These are phyloP conservation scores for Haplosporangium sp. DNA, from an alignment of 371 early-diverging fungal genomes.

Conservation along the genomic window DNA sequence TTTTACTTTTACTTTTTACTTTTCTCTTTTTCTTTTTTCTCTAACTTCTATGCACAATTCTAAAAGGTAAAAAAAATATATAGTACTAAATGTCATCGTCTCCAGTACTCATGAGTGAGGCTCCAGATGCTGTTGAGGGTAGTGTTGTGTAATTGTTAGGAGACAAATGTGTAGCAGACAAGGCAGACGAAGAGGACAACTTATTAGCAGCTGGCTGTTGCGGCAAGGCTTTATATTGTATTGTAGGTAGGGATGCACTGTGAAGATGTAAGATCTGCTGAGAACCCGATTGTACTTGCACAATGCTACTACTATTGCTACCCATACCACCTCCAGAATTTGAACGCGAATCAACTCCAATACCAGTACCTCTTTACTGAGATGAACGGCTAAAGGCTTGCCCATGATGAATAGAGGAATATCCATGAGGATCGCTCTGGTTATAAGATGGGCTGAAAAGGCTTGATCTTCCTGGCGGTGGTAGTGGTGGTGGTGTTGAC, in stretches of 20 bases:
- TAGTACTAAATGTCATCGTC: conserved; percentile 10
- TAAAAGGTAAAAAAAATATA: not conserved
- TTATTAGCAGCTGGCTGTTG: not conserved
- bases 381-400: not conserved
- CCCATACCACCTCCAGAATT: conserved; percentile 7
- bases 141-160: not conserved
- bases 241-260: conserved; percentile 18
- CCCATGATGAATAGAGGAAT: not conserved
- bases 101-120: too few species aligned
- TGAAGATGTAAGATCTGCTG: conserved; percentile 20
- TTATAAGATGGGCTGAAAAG: not conserved
- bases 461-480: not conserved
- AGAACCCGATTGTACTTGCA: conserved; percentile 7
- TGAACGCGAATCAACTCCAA: conserved; percentile 11
- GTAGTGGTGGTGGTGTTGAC: conserved; percentile 5
- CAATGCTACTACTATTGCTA: conserved; percentile 6
- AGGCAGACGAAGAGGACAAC: not conserved
- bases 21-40: too few species aligned
- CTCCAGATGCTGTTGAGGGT: not conserved
- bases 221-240: conserved; percentile 7
- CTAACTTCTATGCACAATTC: too few species aligned
- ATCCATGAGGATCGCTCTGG: conserved; percentile 6
- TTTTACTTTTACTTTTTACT: too few species aligned
- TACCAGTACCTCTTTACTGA: conserved; percentile 5
- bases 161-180: not conserved